phyloP scores from a whole-genome alignment of 2,329 filamentous ascomycete species.

The Calonectria fujianensis region DNA sequence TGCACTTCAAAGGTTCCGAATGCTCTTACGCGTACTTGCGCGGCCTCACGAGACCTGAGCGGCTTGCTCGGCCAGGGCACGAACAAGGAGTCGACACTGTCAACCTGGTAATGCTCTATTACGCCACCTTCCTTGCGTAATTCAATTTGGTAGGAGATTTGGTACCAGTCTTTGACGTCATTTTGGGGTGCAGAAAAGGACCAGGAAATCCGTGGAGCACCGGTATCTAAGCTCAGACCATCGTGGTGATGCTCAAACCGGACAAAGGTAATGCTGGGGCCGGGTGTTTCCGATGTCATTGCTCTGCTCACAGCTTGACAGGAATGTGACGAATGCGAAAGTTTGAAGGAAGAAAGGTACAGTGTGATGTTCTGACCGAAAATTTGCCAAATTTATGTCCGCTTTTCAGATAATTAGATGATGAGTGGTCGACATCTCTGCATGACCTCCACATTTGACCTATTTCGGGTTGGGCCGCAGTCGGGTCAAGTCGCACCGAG shows the following conservation, averaged over 20 bases:
- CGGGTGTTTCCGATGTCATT: background rate
- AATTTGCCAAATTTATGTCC: background rate
- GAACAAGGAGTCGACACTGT: background rate
- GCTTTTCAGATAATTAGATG: background rate
- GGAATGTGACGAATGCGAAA: background rate
- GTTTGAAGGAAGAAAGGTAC: background rate
- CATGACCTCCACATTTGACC: background rate
- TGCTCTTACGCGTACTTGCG: background rate
- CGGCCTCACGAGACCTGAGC: background rate
- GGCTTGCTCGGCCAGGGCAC: background rate
- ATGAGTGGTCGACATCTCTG: background rate
- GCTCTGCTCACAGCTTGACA: background rate
- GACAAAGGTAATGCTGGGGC: background rate
- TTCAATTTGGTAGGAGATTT: background rate
- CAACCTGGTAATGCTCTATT: background rate
- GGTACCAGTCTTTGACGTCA: background rate
- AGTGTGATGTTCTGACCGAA: background rate
- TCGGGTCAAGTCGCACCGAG: background rate
- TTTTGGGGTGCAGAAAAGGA: background rate
- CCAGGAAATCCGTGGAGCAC: background rate
- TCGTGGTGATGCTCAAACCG: background rate
- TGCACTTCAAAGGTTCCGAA: background rate
- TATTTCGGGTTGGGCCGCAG: background rate
- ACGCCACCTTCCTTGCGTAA: background rate
- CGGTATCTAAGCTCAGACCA: background rate